Evolutionary conservation across 2,329 filamentous ascomycete genomes (phyloP).

Genomic region (Elsinoe arachidis): DNA sequence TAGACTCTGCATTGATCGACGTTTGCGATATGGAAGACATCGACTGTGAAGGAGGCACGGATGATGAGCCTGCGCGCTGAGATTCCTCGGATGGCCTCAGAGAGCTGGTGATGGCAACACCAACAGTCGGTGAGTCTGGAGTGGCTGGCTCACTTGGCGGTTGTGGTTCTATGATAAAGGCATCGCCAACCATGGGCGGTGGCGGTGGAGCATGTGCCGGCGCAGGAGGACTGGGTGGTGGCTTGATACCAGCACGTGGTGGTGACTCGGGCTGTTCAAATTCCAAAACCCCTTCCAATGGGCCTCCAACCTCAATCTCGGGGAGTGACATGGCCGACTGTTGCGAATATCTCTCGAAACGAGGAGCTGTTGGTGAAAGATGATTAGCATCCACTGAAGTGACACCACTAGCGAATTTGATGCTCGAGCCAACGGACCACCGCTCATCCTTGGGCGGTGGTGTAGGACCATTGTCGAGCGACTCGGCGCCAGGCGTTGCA

Average conservation of each 20-base stretch:
- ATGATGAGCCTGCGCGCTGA: constrained; percentile 14
- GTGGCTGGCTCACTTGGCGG: constrained; percentile 3
- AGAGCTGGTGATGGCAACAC: constrained; percentile 10
- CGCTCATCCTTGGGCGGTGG: constrained; percentile 7
- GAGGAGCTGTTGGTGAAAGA: background rate
- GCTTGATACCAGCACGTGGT: background rate
- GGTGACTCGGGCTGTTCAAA: background rate
- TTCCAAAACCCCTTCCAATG: background rate
- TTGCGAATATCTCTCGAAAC: constrained; percentile 4
- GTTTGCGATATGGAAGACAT: constrained; percentile 26
- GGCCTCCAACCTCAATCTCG: constrained; percentile 8
- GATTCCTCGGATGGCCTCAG: constrained; percentile 16
- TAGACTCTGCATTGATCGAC: constrained; percentile 21
- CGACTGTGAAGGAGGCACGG: constrained; percentile 23
- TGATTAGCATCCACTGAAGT: background rate
- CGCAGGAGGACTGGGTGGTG: constrained; percentile 12
- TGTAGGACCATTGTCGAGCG: constrained; percentile 2
- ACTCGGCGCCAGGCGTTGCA: constrained; percentile 4
- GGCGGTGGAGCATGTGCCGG: constrained; percentile 29
- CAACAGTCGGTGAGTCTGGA: constrained; percentile 15
- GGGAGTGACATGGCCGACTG: constrained; percentile 8
- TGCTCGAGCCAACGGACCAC: constrained; percentile 1
- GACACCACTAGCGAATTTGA: background rate
- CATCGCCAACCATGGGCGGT: constrained; percentile 20
- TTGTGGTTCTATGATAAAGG: constrained; percentile 7